A percentile compares a stretch with the other conserved stretches of the same genome.
These are phyloP conservation scores for Lodderomyces oxycetoniae DNA, from an alignment of 1,139 yeast species.

Conservation along the genomic window DNA sequence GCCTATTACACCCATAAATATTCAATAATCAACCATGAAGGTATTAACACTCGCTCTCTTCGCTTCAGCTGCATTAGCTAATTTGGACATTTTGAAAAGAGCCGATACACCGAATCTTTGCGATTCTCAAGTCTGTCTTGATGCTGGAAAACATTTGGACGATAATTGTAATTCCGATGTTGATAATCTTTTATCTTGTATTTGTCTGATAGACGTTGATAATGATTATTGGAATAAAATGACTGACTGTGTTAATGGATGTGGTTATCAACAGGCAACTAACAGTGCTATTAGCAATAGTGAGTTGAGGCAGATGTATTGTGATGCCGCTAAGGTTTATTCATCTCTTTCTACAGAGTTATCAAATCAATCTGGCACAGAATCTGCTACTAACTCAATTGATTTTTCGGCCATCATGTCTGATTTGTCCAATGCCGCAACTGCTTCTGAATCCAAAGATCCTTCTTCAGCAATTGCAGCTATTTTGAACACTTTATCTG, in stretches of 20 bases:
- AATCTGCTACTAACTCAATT: background rate
- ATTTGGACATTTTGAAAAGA: background rate
- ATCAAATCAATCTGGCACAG: conserved; percentile 1
- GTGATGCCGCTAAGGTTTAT: conserved; percentile 7
- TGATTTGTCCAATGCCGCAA: too few species aligned
- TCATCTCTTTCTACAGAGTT: conserved; percentile 6
- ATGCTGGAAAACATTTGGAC: conserved; percentile 2
- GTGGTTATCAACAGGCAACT: conserved; percentile 1
- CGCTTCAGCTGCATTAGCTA: background rate
- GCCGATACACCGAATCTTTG: conserved; percentile 1
- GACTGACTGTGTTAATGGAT: conserved; percentile 7
- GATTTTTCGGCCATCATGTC: background rate
- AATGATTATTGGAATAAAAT: conserved; percentile 8
- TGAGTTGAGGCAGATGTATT: conserved; percentile 6
- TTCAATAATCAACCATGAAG: conserved; percentile 2
- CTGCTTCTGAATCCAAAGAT: conserved; percentile 1
- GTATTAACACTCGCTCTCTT: background rate
- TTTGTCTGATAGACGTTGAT: conserved; percentile 7
- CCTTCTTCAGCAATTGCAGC: conserved; percentile 6
- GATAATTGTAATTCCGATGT: conserved; percentile 2
- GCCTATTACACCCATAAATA: too few species aligned
- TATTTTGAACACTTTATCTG: conserved; percentile 4
- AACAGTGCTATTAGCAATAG: conserved; percentile 2
- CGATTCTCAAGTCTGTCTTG: conserved; percentile 3
- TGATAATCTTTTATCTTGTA: conserved; percentile 5